phyloP scores from a whole-genome alignment of 1,139 yeast genomes.

The Pichia sp. region DNA sequence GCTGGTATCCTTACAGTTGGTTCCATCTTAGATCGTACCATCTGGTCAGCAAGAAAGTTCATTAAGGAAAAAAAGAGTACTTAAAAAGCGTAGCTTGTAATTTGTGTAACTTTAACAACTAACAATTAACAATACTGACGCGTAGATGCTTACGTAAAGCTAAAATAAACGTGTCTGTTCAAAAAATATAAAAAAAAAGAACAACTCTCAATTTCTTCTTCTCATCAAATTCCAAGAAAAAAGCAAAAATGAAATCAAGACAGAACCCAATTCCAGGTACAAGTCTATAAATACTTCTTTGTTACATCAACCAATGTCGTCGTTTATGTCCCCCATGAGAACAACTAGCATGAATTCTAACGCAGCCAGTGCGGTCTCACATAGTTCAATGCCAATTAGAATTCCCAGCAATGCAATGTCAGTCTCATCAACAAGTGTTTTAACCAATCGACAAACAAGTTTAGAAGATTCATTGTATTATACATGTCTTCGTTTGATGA shows the following conservation, averaged over 20 bases:
- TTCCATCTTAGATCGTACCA: slow-evolving; percentile 76
- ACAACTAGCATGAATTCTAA: slow-evolving; percentile 2
- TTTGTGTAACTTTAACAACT: background rate
- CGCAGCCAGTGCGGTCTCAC: background rate
- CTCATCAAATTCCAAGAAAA: background rate
- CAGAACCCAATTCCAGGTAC: background rate
- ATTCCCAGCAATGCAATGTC: slow-evolving; percentile 42
- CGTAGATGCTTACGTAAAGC: background rate
- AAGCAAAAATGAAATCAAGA: background rate
- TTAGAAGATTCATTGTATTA: slow-evolving; percentile 70
- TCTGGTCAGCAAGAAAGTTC: slow-evolving; percentile 83
- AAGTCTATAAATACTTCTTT: background rate
- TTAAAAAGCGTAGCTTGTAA: slow-evolving; percentile 1
- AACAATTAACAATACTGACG: background rate
- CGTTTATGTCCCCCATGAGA: slow-evolving; percentile 17
- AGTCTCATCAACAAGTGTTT: slow-evolving; percentile 34
- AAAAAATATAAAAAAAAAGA: background rate
- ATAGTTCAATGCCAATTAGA: slow-evolving; percentile 14
- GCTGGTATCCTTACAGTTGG: slow-evolving; percentile 96
- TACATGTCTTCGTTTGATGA: slow-evolving; percentile 56
- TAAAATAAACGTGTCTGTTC: background rate
- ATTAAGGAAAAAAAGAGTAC: slow-evolving; percentile 62
- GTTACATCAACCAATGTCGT: slow-evolving; percentile 6
- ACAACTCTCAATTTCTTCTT: background rate
- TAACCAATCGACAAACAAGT: slow-evolving; percentile 60